Evolutionary conservation across 202 grass and related monocot genomes (phyloP), one percentile per base, ranked within the genome.

Genomic region (Zizania palustris): DNA sequence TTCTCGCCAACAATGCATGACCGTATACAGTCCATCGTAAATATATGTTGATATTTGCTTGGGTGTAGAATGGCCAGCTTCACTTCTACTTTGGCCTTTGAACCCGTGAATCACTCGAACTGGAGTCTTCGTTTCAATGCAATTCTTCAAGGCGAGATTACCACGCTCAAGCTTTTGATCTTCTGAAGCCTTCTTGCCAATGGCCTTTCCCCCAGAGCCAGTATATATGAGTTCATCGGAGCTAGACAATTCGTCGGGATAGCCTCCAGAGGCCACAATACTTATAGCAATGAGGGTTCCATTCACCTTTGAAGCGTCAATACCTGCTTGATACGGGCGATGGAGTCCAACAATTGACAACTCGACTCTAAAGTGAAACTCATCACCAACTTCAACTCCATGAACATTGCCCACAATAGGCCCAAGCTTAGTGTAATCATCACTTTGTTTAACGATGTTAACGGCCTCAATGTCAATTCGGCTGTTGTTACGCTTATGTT

Each of bases 111-210:
- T 99, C 18, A 99, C 96, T 61, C 92, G 65, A 5, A 99, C 96
- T 4, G 88, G 88, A 33, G 73, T 86, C 78, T 83, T 89, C 45
- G 78, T 60, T 49, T 88, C 41, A 9, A 97, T 94, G 77, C 87
- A 88, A 81, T 94, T 97, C 70, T 97, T 97, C 63, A 97, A 71
- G 61, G 89, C 95, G 14, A 97, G 83, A 73, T 97, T 97, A 14
- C 91, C 91, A n/a, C 83, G 75, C 65, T 88, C 1, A 65, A 97
- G 90, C 71, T 93, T 91, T 80, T 97, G 90, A 74, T 97, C 89
- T 48, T 90, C 89, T 5, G 73, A 59, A 42, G 73, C 76, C 66
- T 91, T 84, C 76, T 80, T 89, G n/a, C 84, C 86, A 0, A 6
- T 71, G 45, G 80, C 84, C 42, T 97, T 88, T 51, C 94, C 91